phyloP scores from a whole-genome alignment of 192 early-diverging fungal species.

The Coemansia sp. region DNA sequence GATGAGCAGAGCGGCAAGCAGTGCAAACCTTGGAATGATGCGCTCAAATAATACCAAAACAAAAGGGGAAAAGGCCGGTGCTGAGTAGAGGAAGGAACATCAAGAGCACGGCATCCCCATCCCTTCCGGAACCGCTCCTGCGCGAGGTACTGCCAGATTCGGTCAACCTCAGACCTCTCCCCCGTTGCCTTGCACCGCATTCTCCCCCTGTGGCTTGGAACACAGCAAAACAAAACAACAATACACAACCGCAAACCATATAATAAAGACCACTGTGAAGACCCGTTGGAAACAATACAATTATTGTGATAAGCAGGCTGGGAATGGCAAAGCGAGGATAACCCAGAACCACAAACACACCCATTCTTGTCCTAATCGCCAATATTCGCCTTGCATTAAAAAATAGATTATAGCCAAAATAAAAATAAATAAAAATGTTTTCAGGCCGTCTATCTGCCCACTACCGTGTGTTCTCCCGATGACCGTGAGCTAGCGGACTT shows the following conservation, averaged over 20 bases:
- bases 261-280: not conserved
- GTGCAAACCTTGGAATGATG: too few relatives aligned
- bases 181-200: not conserved
- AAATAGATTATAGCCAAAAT: conserved; percentile 32
- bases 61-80: too few relatives aligned
- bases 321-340: too few relatives aligned
- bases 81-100: too few relatives aligned
- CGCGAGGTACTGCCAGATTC: too few relatives aligned
- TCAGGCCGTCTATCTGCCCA: conserved; percentile 21
- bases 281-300: not conserved
- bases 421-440: too few relatives aligned
- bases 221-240: not conserved
- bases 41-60: too few relatives aligned
- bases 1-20: too few relatives aligned
- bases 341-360: too few relatives aligned
- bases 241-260: too few relatives aligned
- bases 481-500: conserved; percentile 1
- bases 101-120: too few relatives aligned
- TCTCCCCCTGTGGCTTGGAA: not conserved
- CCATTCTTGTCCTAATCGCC: not conserved
- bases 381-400: conserved; percentile 5
- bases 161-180: not conserved
- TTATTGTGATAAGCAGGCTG: too few relatives aligned
- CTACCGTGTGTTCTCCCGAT: not conserved
- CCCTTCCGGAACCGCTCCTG: not conserved